Evolutionary conservation across 768 basidiomycete genomes (phyloP).

Genomic region (Amanita brunnescens): DNA sequence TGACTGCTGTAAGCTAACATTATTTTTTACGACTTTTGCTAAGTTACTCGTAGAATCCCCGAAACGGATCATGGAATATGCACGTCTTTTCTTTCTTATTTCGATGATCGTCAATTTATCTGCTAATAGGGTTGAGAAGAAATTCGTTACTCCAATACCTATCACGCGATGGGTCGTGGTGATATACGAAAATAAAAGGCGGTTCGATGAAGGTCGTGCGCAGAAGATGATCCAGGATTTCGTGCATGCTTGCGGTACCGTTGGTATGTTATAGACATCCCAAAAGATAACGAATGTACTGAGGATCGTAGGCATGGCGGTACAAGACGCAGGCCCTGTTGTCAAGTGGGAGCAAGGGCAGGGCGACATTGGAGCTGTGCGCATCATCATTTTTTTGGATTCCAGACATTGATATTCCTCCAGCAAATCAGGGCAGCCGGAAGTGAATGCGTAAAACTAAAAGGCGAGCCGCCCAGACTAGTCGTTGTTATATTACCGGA

Average conservation of each 20-base stretch:
- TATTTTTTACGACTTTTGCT: background rate
- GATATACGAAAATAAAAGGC: slow-evolving; percentile 45
- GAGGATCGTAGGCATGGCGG: slow-evolving; percentile 44
- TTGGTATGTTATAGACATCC: slow-evolving; percentile 40
- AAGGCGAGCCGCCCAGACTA: slow-evolving; percentile 38
- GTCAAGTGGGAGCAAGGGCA: slow-evolving; percentile 52
- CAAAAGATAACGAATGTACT: slow-evolving; percentile 26
- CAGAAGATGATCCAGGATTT: slow-evolving; percentile 47
- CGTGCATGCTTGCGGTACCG: slow-evolving; percentile 33
- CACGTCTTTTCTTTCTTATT: slow-evolving; percentile 19
- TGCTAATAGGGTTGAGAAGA: slow-evolving; percentile 55
- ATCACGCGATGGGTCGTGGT: slow-evolving; percentile 59
- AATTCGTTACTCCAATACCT: slow-evolving; percentile 43
- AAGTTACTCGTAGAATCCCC: slow-evolving; percentile 36
- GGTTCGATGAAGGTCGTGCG: slow-evolving; percentile 39
- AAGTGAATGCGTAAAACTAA: slow-evolving; percentile 28
- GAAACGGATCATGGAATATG: slow-evolving; percentile 77
- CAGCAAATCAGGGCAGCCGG: slow-evolving; percentile 46
- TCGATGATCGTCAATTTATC: slow-evolving; percentile 24
- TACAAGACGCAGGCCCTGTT: slow-evolving; percentile 36
- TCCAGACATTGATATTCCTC: slow-evolving; percentile 23
- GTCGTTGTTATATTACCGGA: slow-evolving; percentile 69
- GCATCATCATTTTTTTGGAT: background rate
- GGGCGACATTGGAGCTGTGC: slow-evolving; percentile 35
- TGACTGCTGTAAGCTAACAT: slow-evolving; percentile 38